A percentile compares a stretch with the other conserved stretches of the same genome.
These are phyloP conservation scores for Penicillium canescens DNA, from an alignment of 495 filamentous ascomycete species.

Conservation along the genomic window DNA sequence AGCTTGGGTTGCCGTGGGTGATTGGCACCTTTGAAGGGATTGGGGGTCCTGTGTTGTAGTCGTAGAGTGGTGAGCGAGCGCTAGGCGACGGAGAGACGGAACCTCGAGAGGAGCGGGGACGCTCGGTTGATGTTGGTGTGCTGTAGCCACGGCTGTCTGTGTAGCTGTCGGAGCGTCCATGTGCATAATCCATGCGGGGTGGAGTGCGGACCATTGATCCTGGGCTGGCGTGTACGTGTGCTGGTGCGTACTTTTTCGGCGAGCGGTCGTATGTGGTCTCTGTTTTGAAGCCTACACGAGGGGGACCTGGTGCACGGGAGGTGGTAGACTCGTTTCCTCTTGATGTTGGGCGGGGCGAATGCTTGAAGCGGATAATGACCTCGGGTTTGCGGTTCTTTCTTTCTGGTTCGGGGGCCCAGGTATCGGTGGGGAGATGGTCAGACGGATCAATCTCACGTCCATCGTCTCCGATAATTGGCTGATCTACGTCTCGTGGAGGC, in stretches of 20 bases:
- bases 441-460: slow-evolving; percentile 89
- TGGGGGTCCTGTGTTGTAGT: slow-evolving; percentile 52
- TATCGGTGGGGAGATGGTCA: slow-evolving; percentile 87
- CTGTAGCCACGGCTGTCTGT: slow-evolving; percentile 24
- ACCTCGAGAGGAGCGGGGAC: slow-evolving; percentile 28
- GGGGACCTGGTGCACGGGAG: slow-evolving; percentile 9
- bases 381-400: slow-evolving; percentile 64
- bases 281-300: slow-evolving; percentile 27
- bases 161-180: slow-evolving; percentile 23
- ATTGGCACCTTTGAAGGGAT: slow-evolving; percentile 78
- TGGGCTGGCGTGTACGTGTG: slow-evolving; percentile 14
- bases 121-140: slow-evolving; percentile 23
- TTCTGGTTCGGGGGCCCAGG: slow-evolving; percentile 94
- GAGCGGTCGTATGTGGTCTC: slow-evolving; percentile 13
- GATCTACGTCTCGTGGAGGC: slow-evolving; percentile 31
- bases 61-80: slow-evolving; percentile 36
- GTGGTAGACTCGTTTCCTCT: slow-evolving; percentile 21
- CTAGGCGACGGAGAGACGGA: slow-evolving; percentile 34
- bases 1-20: slow-evolving; percentile 31
- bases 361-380: slow-evolving; percentile 53
- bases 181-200: slow-evolving; percentile 22
- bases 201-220: slow-evolving; percentile 22
- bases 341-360: slow-evolving; percentile 36
- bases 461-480: slow-evolving; percentile 74
- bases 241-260: slow-evolving; percentile 17